A percentile compares a stretch with the other conserved stretches of the same genome.
These are phyloP conservation scores for Trichoderma atroviride DNA, from an alignment of 2,329 filamentous ascomycete genomes.

Conservation along the genomic window DNA sequence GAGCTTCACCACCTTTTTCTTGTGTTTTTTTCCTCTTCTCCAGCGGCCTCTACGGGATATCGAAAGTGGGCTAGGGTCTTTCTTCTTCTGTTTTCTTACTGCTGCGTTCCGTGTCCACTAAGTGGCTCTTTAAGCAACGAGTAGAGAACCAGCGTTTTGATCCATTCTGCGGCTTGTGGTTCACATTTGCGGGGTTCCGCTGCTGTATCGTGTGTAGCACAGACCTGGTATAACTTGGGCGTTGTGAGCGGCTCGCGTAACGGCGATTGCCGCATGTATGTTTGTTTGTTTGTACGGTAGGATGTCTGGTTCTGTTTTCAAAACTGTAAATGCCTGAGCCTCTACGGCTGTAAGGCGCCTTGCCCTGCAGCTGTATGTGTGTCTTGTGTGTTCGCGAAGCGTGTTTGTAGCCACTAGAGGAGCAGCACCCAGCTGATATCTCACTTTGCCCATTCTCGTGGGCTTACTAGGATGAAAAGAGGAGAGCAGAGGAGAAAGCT, in stretches of 20 bases:
- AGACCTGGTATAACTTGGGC: conserved; percentile 4
- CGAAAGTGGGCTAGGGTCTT: neutral
- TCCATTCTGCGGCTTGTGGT: conserved; percentile 16
- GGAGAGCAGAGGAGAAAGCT: conserved; percentile 1
- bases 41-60: conserved; percentile 11
- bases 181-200: conserved; percentile 27
- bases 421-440: conserved; percentile 8
- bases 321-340: neutral
- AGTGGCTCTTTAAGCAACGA: conserved; percentile 3
- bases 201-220: conserved; percentile 14
- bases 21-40: neutral
- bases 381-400: neutral
- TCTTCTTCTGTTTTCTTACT: neutral
- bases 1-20: neutral
- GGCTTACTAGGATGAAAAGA: neutral
- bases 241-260: conserved; percentile 22
- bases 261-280: conserved; percentile 22
- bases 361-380: neutral
- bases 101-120: conserved; percentile 1
- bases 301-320: neutral
- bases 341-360: neutral
- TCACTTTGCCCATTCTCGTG: neutral
- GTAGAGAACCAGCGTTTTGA: neutral
- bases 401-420: neutral
- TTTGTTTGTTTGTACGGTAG: neutral